Percentiles rank a stretch among this genome's conserved stretches.
Conservation (phyloP, 768 basidiomycete genomes). For the Mycena albidolilacea region DNA sequence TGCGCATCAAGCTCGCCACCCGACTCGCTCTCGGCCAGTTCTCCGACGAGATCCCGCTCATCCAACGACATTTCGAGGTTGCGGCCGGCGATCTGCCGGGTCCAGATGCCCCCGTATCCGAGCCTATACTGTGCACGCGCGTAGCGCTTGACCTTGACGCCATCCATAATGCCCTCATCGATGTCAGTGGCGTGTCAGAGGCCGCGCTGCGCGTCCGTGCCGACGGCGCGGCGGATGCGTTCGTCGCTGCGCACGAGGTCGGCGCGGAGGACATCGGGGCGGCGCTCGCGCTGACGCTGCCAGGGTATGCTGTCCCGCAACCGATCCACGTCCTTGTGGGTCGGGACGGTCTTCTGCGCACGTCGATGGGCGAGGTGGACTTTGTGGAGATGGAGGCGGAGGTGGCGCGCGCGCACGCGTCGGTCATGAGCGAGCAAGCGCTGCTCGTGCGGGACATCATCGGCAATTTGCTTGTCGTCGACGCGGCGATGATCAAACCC, state of each 20-base stretch:
- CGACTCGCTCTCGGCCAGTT: conserved; percentile 57
- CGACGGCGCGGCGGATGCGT: conserved; percentile 52
- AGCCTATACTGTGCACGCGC: conserved; percentile 54
- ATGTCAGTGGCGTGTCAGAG: conserved; percentile 50
- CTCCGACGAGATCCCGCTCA: conserved; percentile 50
- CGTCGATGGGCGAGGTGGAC: conserved; percentile 46
- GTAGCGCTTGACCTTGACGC: conserved; percentile 48
- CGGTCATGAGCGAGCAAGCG: conserved; percentile 49
- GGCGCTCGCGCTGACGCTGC: conserved; percentile 46
- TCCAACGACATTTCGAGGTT: conserved; percentile 61
- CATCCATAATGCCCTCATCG: conserved; percentile 47
- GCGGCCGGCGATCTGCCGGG: conserved; percentile 48
- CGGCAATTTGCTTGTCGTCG: conserved; percentile 50
- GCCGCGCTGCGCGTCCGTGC: conserved; percentile 50
- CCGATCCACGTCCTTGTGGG: conserved; percentile 50
- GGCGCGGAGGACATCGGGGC: conserved; percentile 42
- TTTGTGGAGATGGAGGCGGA: conserved; percentile 50
- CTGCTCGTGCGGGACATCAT: conserved; percentile 54
- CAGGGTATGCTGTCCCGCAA: conserved; percentile 59
- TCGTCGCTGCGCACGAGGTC: conserved; percentile 48
- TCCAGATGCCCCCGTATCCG: conserved; percentile 51
- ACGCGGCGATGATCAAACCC: conserved; percentile 46
- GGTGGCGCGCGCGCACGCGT: conserved; percentile 41
- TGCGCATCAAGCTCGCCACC: conserved; percentile 59
- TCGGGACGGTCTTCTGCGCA: conserved; percentile 39